Base-by-base conservation (phyloP, 176 grass and related monocot species). In the Guadua angustifolia region DNA sequence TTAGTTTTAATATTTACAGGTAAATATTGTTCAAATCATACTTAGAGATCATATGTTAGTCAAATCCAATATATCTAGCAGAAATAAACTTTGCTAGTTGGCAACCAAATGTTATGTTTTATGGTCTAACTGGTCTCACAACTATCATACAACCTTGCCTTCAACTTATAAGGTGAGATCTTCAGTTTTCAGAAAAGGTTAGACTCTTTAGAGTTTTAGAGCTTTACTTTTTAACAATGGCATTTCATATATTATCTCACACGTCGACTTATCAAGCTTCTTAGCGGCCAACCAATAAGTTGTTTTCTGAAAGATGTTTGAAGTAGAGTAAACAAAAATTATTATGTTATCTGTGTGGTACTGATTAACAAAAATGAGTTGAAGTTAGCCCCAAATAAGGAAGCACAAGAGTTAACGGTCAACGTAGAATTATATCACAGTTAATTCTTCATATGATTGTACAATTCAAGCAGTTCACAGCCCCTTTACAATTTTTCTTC, bases 51-150 rank as follows among this genome's bases (percentile, higher is more conserved):
- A 63, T 16, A 53, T 83, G 24, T 18, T 39, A 83, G 29, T 40
- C 21, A 52, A 83, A 63, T 39, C 57, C 21, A 72, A 73, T 61
- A 51, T 52, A 64, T 74, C 22, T 36, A 69, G 33, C 65, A 70
- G 13, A 81, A 57, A 81, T 40, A 39, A 81, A 69, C n/a, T 69
- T 55, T 81, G 36, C 50, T 81, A 43, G 9, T 69, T 25, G 2
- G 38, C 2, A 36, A 81, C 14, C 33, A 62, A 29, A 78, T 29
- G 60, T 78, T 5, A 69, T 19, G 4, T 63, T 46, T 39, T 7
- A 81, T 53, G 32, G 19, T 6, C 42, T 46, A 45, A 0, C 8
- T 22, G 66, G 19, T 12, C 3, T 5, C 10, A 42, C 19, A 45
- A 71, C 19, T 71, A 46, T 7, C 46, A 46, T 49, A 49, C n/a